A percentile compares a stretch with the other conserved stretches of the same genome.
Conservation (phyloP, 257 asterid genomes). For the Capsicum rhomboideum region DNA sequence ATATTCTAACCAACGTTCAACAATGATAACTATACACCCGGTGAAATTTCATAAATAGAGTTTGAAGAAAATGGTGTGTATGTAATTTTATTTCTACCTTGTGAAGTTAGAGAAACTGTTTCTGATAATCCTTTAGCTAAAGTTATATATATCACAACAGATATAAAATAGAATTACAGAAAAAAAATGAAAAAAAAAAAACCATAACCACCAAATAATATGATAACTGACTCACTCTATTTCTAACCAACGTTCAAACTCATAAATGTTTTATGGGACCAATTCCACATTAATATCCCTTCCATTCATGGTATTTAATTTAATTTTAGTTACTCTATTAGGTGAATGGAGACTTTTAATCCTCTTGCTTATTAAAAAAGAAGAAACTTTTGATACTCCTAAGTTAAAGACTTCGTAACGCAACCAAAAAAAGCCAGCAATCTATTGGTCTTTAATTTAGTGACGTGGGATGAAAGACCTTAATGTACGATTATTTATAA, state of each 20-base stretch:
- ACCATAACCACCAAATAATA: neutral
- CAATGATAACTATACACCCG: too few relatives aligned
- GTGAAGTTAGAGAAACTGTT: accelerated
- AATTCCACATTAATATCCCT: neutral
- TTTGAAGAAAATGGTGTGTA: accelerated
- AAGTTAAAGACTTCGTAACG: neutral
- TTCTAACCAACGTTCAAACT: neutral
- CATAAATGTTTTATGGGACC: neutral
- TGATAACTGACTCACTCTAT: neutral
- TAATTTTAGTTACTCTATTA: neutral
- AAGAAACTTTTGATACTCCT: neutral
- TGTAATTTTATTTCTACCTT: neutral
- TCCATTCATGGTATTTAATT: neutral
- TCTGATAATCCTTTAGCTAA: accelerated
- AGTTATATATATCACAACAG: neutral
- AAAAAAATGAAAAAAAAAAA: neutral
- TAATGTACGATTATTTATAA: neutral
- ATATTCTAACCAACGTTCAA: neutral
- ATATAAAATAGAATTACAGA: neutral
- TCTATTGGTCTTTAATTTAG: neutral
- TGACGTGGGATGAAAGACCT: neutral
- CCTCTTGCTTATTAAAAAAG: neutral
- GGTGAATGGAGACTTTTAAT: neutral
- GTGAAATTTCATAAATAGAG: neutral
- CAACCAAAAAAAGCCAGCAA: neutral